Evolutionary conservation across 768 basidiomycete species (phyloP).

Genomic region (Russula compacta): DNA sequence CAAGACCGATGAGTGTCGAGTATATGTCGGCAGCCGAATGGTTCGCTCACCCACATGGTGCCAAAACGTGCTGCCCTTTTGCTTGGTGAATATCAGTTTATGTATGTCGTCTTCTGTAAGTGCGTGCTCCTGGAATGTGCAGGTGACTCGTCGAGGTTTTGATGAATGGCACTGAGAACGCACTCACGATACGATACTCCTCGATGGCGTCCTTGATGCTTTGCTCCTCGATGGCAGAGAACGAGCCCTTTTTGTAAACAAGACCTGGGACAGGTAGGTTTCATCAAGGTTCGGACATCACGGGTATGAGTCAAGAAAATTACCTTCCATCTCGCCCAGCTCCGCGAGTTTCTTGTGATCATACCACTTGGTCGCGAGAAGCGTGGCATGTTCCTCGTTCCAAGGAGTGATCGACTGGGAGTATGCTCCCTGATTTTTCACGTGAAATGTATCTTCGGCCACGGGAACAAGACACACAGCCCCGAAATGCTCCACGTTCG

Average conservation of each 20-base stretch:
- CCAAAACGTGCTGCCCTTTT: constrained; percentile 3
- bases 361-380: constrained; percentile 6
- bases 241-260: constrained; percentile 3
- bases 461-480: not conserved
- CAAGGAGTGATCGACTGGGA: not conserved
- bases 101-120: not conserved
- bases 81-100: not conserved
- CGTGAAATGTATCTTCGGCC: not conserved
- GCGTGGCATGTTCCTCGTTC: not conserved
- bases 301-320: not conserved
- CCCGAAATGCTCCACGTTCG: not conserved
- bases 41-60: not conserved
- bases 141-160: not conserved
- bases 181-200: constrained; percentile 4
- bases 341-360: not conserved
- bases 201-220: not conserved
- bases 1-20: not conserved
- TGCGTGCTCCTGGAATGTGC: not conserved
- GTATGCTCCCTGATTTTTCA: not conserved
- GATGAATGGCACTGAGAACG: not conserved
- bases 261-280: not conserved
- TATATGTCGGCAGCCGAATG: not conserved
- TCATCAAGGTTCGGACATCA: too few relatives aligned
- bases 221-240: not conserved
- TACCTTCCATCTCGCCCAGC: constrained; percentile 3